Evolutionary conservation across 805 yeast genomes (phyloP), one percentile per base, ranked within the genome.

Genomic region (Candida khao-thaluensis): DNA sequence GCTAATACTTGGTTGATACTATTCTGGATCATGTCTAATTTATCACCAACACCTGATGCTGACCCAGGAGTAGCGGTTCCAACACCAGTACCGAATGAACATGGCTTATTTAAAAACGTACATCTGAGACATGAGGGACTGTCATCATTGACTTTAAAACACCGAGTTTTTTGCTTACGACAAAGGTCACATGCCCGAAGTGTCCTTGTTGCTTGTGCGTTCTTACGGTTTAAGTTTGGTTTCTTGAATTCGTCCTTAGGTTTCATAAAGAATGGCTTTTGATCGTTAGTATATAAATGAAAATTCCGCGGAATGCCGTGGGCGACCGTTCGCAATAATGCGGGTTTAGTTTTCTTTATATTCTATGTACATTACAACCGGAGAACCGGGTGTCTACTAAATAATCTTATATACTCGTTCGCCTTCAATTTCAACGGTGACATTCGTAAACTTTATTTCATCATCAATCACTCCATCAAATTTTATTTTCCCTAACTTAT

Each of bases 91-190:
- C 28, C 38, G 48, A 80, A 74, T 6, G 81, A 75, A 49, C 89
- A 82, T 16, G 54, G 59, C 21, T 67, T 59, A 5, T 69, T 73
- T 26, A 80, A 57, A 4, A 81, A 76, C 1, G 66, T 59, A 51
- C 89, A 82, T 16, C 87, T 59, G 15, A 81, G 57, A 59, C 89
- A 82, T 2, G 77, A 65, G 7, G 62, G 56, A 5, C 60, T 49
- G 12, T 70, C 64, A 17, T 60, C 67, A 1, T 74, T 66, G 9
- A 78, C 68, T 36, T 81, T 73, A 51, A 80, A 73, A 48, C 89
- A 82, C 41, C 84, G 60, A 1, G 87, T 74, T 60, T 79, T 79
- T 44, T 74, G 78, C 35, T 65, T 69, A 30, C 83, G 64, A 51
- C 85, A 79, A 6, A 65, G 52, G 5, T 69, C 71, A 54, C 85